Percentiles rank a stretch among this genome's conserved stretches.
These are phyloP conservation scores for Apodospora peruviana DNA, from an alignment of 495 filamentous ascomycete species.

Conservation along the genomic window DNA sequence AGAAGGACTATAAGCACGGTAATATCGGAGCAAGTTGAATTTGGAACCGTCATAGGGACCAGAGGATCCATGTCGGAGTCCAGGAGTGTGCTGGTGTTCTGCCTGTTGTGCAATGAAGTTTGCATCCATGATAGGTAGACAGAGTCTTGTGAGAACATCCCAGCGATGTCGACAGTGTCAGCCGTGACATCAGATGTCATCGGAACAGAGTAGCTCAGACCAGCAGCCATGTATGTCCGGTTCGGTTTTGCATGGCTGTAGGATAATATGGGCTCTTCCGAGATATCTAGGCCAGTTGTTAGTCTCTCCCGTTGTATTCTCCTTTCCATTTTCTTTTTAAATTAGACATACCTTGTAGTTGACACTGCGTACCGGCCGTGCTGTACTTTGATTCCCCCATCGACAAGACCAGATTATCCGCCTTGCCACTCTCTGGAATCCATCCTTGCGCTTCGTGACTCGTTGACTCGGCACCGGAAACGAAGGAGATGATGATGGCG, in stretches of 20 bases:
- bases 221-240: constrained; percentile 15
- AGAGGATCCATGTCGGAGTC: constrained; percentile 13
- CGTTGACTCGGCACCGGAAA: neutral
- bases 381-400: constrained; percentile 8
- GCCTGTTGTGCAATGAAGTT: constrained; percentile 1
- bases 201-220: neutral
- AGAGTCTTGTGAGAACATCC: constrained; percentile 1
- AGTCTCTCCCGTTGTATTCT: neutral
- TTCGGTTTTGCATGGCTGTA: constrained; percentile 7
- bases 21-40: neutral
- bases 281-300: constrained; percentile 7
- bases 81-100: constrained; percentile 2
- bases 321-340: no score
- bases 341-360: constrained; percentile 11
- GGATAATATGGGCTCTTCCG: constrained; percentile 10
- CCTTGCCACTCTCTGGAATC: neutral
- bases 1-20: constrained; percentile 13
- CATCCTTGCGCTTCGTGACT: neutral
- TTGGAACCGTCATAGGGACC: constrained; percentile 10
- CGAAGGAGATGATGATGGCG: neutral
- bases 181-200: constrained; percentile 10
- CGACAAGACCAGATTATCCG: constrained; percentile 1
- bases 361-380: constrained; percentile 6
- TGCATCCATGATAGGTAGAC: constrained; percentile 14
- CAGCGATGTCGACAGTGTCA: no score